These are phyloP conservation scores for Penicillium vulpinum DNA, from an alignment of 2,329 filamentous ascomycete genomes.

Conservation along the genomic window DNA sequence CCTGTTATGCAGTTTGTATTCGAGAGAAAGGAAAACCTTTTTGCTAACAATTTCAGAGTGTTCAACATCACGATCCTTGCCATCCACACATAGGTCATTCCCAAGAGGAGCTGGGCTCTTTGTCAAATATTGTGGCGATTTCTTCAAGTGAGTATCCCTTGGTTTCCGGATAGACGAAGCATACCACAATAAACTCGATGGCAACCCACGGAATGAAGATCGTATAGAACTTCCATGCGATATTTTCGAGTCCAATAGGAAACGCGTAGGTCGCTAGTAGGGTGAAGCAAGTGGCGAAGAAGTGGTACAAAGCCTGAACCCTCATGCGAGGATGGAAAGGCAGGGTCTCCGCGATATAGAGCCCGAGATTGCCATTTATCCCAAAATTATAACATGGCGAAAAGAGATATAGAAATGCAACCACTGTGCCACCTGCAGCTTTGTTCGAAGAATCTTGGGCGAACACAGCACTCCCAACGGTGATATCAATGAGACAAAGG, in stretches of 20 bases:
- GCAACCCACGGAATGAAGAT: neutral
- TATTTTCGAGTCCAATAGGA: neutral
- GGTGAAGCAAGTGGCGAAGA: neutral
- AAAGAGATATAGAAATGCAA: neutral
- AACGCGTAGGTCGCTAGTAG: neutral
- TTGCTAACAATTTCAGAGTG: neutral
- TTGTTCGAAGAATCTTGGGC: neutral
- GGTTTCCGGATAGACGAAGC: neutral
- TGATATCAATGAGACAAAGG: too few relatives aligned
- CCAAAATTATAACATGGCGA: neutral
- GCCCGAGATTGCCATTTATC: neutral
- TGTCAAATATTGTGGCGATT: neutral
- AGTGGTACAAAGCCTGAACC: neutral
- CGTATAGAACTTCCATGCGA: neutral
- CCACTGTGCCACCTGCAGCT: neutral
- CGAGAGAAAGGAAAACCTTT: neutral
- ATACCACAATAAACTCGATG: neutral
- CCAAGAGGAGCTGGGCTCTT: neutral
- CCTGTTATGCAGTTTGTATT: too few relatives aligned
- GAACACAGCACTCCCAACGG: neutral
- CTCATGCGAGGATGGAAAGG: neutral
- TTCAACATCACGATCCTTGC: neutral
- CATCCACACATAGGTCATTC: neutral
- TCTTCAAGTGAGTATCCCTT: neutral
- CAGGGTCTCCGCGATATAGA: neutral